Base-by-base conservation (phyloP, 2,329 filamentous ascomycete species). In the Exophiala sideris region DNA sequence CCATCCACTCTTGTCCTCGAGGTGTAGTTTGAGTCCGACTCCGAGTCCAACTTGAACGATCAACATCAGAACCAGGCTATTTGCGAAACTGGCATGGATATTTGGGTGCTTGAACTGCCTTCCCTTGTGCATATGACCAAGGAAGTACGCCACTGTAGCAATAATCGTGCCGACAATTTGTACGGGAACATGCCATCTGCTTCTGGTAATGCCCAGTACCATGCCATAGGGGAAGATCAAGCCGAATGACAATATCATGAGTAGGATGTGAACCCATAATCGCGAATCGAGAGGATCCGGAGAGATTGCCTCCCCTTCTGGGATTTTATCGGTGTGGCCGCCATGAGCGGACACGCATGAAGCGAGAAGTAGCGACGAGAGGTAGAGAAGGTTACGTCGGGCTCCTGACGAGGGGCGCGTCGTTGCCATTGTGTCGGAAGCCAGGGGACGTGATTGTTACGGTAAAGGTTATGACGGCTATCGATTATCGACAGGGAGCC, bases 171-270 rank as follows among this genome's bases (percentile, higher is more conserved):
- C 89, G 50, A 87, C 67, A 24, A 86, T 79, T 71, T 99, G 94
- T 3, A 90, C 76, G 5, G 94, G 92, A 48, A 97, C 92, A 74
- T 99, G 94, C 89, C 90, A 97, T 72, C 89, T 84, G 57, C 87
- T 95, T 58, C 89, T 90, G 61, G 88, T 84, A 55, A 99, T 91
- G 55, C 92, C 92, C 14, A 96, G 77, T 39, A 97, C 91, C 92
- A 99, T 97, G 64, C 94, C 94, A 12, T 89, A 79, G 9, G 94
- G 94, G 67, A 96, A 97, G 55, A 97, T 82, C 63, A 99, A 79
- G 58, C 94, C 94, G 77, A 95, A 97, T 54, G 91, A 84, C 54
- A 94, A 67, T 70, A 85, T 87, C 79, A 96, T 91, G 42, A 95
- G 72, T 56, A 96, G 79, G 66, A 99, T 97, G 73, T 99, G 94